These are phyloP conservation scores for Trichoderma sp. DNA, from an alignment of 2,329 filamentous ascomycete genomes.

Conservation along the genomic window DNA sequence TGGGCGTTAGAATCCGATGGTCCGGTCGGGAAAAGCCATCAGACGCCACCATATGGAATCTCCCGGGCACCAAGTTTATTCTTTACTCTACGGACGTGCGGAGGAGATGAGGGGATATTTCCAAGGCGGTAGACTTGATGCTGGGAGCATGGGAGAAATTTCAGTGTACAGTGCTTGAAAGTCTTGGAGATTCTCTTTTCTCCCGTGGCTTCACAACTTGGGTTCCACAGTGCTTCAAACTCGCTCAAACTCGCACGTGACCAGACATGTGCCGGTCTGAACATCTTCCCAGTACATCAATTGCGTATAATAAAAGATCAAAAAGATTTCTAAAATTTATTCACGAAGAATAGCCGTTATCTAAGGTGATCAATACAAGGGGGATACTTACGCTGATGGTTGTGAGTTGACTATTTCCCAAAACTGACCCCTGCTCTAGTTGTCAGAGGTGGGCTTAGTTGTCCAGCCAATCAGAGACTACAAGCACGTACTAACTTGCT, in stretches of 20 bases:
- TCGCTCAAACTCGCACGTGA: background rate
- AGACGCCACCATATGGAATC: constrained; percentile 1
- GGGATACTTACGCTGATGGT: background rate
- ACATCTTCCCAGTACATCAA: background rate
- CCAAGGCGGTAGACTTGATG: background rate
- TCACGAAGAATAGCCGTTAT: background rate
- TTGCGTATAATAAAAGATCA: background rate
- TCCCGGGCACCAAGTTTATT: background rate
- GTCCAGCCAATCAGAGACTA: constrained; percentile 16
- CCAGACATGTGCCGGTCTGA: background rate
- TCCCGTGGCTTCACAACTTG: background rate
- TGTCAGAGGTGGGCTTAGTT: background rate
- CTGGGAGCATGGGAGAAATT: background rate
- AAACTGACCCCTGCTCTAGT: constrained; percentile 4
- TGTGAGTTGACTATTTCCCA: background rate
- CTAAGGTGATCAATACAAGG: background rate
- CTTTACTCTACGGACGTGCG: background rate
- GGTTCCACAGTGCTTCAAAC: background rate
- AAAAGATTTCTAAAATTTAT: no score
- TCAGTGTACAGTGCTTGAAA: background rate
- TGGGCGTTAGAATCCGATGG: constrained; percentile 7
- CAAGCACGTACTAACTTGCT: background rate
- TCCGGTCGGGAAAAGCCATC: constrained; percentile 10
- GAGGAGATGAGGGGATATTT: background rate
- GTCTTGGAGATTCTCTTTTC: background rate